Base-by-base conservation (phyloP, 768 basidiomycete species). In the Candolleomyces eurysporus region DNA sequence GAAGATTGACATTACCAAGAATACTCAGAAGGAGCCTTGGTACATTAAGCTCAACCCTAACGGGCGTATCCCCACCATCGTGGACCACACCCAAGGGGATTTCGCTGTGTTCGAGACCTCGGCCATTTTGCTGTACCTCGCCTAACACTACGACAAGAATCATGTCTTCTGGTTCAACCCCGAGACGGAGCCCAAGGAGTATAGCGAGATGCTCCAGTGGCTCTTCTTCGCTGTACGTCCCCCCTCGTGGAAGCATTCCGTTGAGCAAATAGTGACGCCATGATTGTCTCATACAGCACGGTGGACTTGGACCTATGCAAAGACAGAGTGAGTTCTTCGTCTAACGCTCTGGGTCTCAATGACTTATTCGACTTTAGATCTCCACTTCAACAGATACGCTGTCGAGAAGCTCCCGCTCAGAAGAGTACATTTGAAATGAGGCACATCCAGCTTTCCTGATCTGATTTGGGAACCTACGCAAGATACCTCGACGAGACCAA, bases 221-320 rank as follows among this genome's bases (percentile, higher is more conserved):
- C 85, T 94, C 56, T 92, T 94, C 78, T 95, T 94, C 65, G 82
- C 86, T 14, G 88, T 88, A 63, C 60, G 70, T 61, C 16, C 45
- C 14, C 31, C 58, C 7, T 4, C 19, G 4, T 26, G 26, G 26
- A 26, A 26, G 26, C 39, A 19, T 42, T 17, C 30, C 50, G 19
- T 6, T 54, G 31, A 21, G 26, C 26, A 4, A 30, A 31, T 16
- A 26, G 8, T 48, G n/a, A 30, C 39, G 42, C 13, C 48, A 55
- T 3, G 8, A 16, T 11, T 42, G 52, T 19, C 49, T 21, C 58
- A 59, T 62, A 32, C 69, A 91, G 87, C 90, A 92, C 69, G 91
- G 90, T 1, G 91, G 89, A 26, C 73, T 92, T 22, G 91, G 91
- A 30, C 91, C 92, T 17, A 94, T 93, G 90, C 91, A 94, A 78